Evolutionary conservation across 2,329 filamentous ascomycete species (phyloP), one percentile per base, ranked within the genome.

Genomic region (Diaporthe aspalathi): DNA sequence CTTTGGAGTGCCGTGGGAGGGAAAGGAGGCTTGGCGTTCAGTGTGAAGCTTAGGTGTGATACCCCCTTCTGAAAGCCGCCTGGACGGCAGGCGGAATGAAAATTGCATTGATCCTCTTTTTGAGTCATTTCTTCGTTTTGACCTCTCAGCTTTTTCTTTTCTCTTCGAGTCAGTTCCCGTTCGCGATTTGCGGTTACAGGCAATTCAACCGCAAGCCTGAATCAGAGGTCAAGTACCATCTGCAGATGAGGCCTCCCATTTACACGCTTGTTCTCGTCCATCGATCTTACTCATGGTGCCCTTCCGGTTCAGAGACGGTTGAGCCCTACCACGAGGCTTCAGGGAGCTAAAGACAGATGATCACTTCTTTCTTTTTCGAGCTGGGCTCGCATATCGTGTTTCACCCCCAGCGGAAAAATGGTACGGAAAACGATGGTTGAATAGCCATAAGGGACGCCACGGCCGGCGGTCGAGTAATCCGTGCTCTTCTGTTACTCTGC

Each of bases 31-130:
- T 20, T 35, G 67, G 67, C 67, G 67, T 68, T 60, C 22, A 40
- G 53, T 40, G 24, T 57, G 20, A 60, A 22, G 22, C 1, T 68
- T 68, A 29, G 22, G 56, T 68, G 32, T 40, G 67, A 68, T 68
- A 68, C 67, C 67, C 66, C 45, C 24, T 43, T 38, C 47, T 68
- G 16, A 29, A 35, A 43, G 29, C 67, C 67, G 40, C 45, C 22
- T 3, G 29, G 11, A 38, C 32, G 67, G 43, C 67, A 60, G 54
- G 53, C 54, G 47, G 40, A 60, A 40, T 29, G 22, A 60, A 53
- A 43, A 17, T 22, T 57, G 45, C 43, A 52, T 29, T 52, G 32
- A 22, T 43, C 22, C 27, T 40, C 20, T 24, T 24, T 47, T 63
- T 17, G 3, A 24, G 38, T 6, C 12, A 50, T 32, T 22, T 20